Evolutionary conservation across 306 rosid species (phyloP).

Genomic region (Quercus berberidifolia): DNA sequence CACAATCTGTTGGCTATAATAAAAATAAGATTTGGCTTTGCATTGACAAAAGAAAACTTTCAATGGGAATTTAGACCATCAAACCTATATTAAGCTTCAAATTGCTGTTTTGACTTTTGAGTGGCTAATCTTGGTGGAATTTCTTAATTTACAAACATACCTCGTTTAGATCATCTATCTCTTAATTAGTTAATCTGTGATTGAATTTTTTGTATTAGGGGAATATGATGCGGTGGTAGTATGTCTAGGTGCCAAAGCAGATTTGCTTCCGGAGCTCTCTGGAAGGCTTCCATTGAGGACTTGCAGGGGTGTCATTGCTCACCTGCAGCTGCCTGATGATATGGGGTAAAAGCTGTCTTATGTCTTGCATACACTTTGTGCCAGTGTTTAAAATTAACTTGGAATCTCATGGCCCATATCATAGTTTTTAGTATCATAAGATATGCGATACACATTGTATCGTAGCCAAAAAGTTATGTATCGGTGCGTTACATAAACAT

Average conservation of each 20-base stretch:
- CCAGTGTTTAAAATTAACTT: not conserved
- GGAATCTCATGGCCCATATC: not conserved
- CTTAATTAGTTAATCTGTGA: not conserved
- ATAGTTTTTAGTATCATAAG: no score
- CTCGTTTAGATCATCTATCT: conserved; percentile 2
- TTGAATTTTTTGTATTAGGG: conserved; percentile 33
- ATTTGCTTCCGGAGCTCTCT: conserved; percentile 73
- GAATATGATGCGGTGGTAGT: conserved; percentile 75
- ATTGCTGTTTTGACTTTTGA: not conserved
- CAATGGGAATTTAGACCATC: not conserved
- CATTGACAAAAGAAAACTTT: no score
- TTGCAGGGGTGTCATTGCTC: conserved; percentile 84
- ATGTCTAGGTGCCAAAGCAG: conserved; percentile 84
- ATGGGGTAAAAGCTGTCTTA: conserved; percentile 36
- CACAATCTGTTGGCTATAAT: not conserved
- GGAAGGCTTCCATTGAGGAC: conserved; percentile 92
- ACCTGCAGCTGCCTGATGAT: conserved; percentile 58
- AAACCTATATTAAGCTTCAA: not conserved
- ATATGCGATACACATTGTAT: no score
- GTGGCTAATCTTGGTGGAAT: not conserved
- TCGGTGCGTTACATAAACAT: no score
- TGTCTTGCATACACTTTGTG: conserved; percentile 5
- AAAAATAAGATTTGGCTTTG: no score
- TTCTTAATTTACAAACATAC: not conserved
- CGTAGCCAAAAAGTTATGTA: no score